Conservation (phyloP, 805 yeast species). For the Teunomyces panamensis region DNA sequence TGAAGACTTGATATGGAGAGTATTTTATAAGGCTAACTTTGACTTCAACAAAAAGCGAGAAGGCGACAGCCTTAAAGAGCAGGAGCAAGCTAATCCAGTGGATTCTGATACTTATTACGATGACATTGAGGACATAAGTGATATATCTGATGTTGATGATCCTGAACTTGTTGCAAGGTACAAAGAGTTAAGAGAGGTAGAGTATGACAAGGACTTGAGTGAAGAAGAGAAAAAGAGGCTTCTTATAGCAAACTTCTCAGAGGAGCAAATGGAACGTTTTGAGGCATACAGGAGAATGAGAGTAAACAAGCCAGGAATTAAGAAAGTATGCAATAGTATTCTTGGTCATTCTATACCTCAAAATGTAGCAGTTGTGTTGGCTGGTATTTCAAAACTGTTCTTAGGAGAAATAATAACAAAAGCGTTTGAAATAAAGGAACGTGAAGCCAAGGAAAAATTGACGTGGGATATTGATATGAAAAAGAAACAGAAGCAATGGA, state of each 20-base stretch:
- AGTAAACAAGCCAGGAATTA: conserved; percentile 63
- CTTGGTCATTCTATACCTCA: conserved; percentile 78
- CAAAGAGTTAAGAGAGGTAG: conserved; percentile 29
- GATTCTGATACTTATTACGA: conserved; percentile 22
- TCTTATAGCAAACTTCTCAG: conserved; percentile 68
- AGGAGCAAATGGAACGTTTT: conserved; percentile 82
- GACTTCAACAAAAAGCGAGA: conserved; percentile 7
- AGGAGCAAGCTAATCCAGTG: conserved; percentile 4
- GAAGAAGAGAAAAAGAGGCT: conserved; percentile 60
- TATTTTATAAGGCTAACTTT: conserved; percentile 32
- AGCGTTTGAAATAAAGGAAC: conserved; percentile 69
- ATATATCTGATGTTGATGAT: conserved; percentile 35
- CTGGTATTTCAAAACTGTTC: conserved; percentile 84
- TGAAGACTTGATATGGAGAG: conserved; percentile 43
- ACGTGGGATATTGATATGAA: conserved; percentile 36
- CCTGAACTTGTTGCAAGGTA: conserved; percentile 29
- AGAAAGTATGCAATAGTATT: conserved; percentile 73
- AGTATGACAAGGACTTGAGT: conserved; percentile 20
- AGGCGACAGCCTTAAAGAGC: conserved; percentile 7
- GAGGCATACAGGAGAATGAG: conserved; percentile 80
- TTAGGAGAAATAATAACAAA: conserved; percentile 87
- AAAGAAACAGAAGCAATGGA: conserved; percentile 34
- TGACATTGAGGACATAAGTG: conserved; percentile 23
- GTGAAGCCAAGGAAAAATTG: conserved; percentile 45
- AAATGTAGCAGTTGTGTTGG: conserved; percentile 74